Conservation (phyloP, 2,329 filamentous ascomycete genomes). For the Xylaria sp. region DNA sequence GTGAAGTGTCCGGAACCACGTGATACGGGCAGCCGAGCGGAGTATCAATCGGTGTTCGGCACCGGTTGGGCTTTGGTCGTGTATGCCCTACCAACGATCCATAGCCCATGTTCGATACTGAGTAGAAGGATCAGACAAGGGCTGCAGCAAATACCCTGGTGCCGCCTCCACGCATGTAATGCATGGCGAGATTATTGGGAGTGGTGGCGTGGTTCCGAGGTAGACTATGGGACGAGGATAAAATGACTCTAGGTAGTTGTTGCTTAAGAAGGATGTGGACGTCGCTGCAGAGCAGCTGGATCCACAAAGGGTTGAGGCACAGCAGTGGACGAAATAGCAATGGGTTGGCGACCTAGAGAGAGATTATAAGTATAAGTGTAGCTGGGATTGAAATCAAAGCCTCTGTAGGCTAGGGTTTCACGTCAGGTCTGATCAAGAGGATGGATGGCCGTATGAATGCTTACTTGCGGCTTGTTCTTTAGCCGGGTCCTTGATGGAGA, state of each 20-base stretch:
- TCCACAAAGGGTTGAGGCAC: slow-evolving; percentile 51
- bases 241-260: not conserved
- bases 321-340: slow-evolving; percentile 46
- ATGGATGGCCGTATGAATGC: slow-evolving; percentile 13
- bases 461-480: slow-evolving; percentile 40
- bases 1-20: slow-evolving; percentile 9
- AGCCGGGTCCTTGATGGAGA: slow-evolving; percentile 39
- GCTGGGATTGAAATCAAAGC: not conserved
- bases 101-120: not conserved
- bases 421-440: slow-evolving; percentile 7
- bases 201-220: slow-evolving; percentile 6
- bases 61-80: not conserved
- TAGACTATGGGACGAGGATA: slow-evolving; percentile 14
- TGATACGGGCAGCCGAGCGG: slow-evolving; percentile 5
- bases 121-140: slow-evolving; percentile 2
- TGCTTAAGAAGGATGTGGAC: slow-evolving; percentile 18
- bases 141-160: slow-evolving; percentile 2
- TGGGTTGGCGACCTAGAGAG: slow-evolving; percentile 39
- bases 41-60: not conserved
- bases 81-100: slow-evolving; percentile 11
- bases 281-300: slow-evolving; percentile 46
- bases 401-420: slow-evolving; percentile 18
- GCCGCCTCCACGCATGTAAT: slow-evolving; percentile 14
- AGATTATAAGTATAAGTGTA: not conserved
- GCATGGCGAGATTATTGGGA: slow-evolving; percentile 10